Conservation (phyloP, 345 rosid genomes). For the Pistacia vera region DNA sequence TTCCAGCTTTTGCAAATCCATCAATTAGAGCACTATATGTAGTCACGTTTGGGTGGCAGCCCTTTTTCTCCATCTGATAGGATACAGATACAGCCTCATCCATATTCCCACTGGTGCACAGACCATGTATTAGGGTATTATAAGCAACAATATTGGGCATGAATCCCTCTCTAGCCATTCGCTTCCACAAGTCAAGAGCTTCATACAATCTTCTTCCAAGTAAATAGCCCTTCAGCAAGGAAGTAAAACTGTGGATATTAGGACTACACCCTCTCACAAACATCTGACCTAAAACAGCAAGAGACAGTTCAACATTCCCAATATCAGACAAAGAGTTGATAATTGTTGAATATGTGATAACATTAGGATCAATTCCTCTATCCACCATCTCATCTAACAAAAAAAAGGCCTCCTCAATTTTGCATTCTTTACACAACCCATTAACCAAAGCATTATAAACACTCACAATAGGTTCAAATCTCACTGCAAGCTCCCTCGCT, state of each 20-base stretch:
- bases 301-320: conserved; percentile 55
- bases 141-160: conserved; percentile 65
- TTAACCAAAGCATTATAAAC: conserved; percentile 73
- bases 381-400: conserved; percentile 55
- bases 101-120: conserved; percentile 55
- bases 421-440: conserved; percentile 60
- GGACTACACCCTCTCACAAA: conserved; percentile 70
- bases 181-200: conserved; percentile 64
- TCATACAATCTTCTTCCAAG: conserved; percentile 48
- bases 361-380: conserved; percentile 60
- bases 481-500: conserved; percentile 58
- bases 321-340: conserved; percentile 56
- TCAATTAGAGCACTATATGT: conserved; percentile 73
- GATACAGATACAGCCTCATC: conserved; percentile 54
- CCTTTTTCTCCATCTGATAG: conserved; percentile 57
- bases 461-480: conserved; percentile 53
- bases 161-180: conserved; percentile 48
- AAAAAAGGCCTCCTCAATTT: conserved; percentile 51
- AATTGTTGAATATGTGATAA: conserved; percentile 70
- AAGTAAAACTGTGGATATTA: conserved; percentile 63
- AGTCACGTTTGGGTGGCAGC: conserved; percentile 50
- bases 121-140: conserved; percentile 69
- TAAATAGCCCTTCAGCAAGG: conserved; percentile 75
- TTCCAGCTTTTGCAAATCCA: conserved; percentile 73
- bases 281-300: conserved; percentile 71